Conservation (phyloP, 805 yeast species). For the Myxozyma melibiosi region DNA sequence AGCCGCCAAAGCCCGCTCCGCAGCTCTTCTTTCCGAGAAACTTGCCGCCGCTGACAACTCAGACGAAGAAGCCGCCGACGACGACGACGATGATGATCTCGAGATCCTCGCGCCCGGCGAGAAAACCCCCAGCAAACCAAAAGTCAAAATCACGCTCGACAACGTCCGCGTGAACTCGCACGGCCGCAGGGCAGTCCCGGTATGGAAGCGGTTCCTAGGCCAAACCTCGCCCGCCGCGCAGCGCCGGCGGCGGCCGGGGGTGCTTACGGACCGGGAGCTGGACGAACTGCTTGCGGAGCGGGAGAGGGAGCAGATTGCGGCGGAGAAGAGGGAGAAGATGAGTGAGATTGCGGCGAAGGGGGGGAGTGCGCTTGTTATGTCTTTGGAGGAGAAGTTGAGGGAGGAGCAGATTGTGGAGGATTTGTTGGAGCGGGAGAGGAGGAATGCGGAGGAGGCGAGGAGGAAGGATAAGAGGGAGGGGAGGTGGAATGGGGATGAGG, state of each 20-base stretch:
- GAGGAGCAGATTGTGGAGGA: slow-evolving; percentile 29
- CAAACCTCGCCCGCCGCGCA: no score
- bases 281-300: slow-evolving; percentile 5
- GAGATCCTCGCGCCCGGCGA: slow-evolving; percentile 19
- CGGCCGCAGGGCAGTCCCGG: background rate
- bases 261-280: slow-evolving; percentile 13
- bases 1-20: slow-evolving; percentile 11
- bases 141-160: slow-evolving; percentile 10
- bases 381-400: slow-evolving; percentile 23
- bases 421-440: slow-evolving; percentile 26
- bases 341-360: slow-evolving; percentile 19
- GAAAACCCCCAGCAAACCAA: background rate
- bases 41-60: background rate
- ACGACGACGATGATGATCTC: slow-evolving; percentile 11
- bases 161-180: slow-evolving; percentile 8
- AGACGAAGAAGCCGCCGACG: background rate
- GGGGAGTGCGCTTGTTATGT: slow-evolving; percentile 6
- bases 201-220: slow-evolving; percentile 5
- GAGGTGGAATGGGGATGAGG: background rate
- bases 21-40: background rate
- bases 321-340: slow-evolving; percentile 9
- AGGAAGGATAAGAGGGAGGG: slow-evolving; percentile 19
- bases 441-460: slow-evolving; percentile 22
- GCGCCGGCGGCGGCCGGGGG: slow-evolving; percentile 7
- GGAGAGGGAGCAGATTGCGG: slow-evolving; percentile 17